These are phyloP conservation scores for Leptodontidium sp. DNA, from an alignment of 2,329 filamentous ascomycete genomes.

Conservation along the genomic window DNA sequence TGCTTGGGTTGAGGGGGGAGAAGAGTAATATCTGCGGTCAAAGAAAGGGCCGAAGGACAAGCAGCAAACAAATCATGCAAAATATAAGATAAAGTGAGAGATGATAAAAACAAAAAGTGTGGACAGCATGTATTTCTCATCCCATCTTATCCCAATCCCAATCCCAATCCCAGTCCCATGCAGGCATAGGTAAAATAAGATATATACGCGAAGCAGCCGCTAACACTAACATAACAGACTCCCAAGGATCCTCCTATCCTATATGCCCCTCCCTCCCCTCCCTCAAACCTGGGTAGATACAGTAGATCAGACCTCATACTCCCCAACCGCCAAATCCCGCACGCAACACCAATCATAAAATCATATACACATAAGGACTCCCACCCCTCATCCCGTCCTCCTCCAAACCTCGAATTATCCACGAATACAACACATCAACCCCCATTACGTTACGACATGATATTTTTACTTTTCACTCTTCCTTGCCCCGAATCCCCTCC, in stretches of 20 bases:
- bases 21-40: too few relatives aligned
- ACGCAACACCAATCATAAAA: not conserved
- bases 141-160: too few relatives aligned
- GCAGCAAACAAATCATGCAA: too few relatives aligned
- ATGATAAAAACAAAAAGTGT: too few relatives aligned
- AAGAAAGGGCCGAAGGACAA: too few relatives aligned
- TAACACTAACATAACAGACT: not conserved
- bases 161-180: not conserved
- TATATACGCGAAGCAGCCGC: not conserved
- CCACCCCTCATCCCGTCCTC: not conserved
- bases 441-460: not conserved
- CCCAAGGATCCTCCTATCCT: not conserved
- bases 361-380: slow-evolving; percentile 16
- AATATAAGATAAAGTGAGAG: too few relatives aligned
- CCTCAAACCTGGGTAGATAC: not conserved
- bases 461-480: not conserved
- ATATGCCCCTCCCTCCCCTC: not conserved
- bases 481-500: not conserved
- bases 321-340: too few relatives aligned
- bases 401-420: not conserved
- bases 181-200: not conserved
- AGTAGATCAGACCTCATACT: too few relatives aligned
- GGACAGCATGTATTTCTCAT: too few relatives aligned
- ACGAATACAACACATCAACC: not conserved
- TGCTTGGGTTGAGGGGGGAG: too few relatives aligned